phyloP scores from a whole-genome alignment of 2,329 filamentous ascomycete genomes.

The Hypomyces perniciosus region DNA sequence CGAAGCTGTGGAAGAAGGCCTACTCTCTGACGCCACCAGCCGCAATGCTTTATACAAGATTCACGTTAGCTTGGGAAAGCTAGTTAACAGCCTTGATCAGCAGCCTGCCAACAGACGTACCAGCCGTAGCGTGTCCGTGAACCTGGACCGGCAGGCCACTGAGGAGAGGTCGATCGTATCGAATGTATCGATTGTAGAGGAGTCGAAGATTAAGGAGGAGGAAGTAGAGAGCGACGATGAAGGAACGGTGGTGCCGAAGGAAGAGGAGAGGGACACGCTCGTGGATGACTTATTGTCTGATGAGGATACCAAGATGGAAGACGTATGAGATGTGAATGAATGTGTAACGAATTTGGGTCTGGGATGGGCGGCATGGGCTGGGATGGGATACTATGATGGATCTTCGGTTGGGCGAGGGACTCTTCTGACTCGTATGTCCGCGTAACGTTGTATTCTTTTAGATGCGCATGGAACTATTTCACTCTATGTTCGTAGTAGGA shows the following conservation, averaged over 20 bases:
- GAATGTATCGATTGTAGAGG: slow-evolving; percentile 25
- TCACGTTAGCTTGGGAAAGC: slow-evolving; percentile 61
- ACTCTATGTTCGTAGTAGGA: background rate
- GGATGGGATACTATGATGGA: background rate
- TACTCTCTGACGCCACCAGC: slow-evolving; percentile 54
- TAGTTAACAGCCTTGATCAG: slow-evolving; percentile 52
- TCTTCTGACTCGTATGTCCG: too few species aligned
- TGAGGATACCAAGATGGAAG: slow-evolving; percentile 30
- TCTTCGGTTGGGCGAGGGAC: background rate
- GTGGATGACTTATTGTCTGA: slow-evolving; percentile 37
- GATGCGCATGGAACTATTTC: slow-evolving; percentile 1
- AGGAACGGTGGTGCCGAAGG: slow-evolving; percentile 8
- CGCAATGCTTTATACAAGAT: slow-evolving; percentile 63
- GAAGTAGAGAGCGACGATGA: slow-evolving; percentile 25
- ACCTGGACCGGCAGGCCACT: slow-evolving; percentile 22
- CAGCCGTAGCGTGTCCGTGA: slow-evolving; percentile 40
- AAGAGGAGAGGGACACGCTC: slow-evolving; percentile 27
- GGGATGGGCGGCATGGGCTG: background rate
- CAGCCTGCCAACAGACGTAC: slow-evolving; percentile 32
- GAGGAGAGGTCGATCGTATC: slow-evolving; percentile 34
- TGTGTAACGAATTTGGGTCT: slow-evolving; percentile 6
- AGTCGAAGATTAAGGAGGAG: slow-evolving; percentile 44
- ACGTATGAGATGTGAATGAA: slow-evolving; percentile 15
- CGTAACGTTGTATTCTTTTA: background rate
- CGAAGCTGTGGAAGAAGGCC: slow-evolving; percentile 56